Base-by-base conservation (phyloP, 306 rosid genomes). In the Purshia tridentata region DNA sequence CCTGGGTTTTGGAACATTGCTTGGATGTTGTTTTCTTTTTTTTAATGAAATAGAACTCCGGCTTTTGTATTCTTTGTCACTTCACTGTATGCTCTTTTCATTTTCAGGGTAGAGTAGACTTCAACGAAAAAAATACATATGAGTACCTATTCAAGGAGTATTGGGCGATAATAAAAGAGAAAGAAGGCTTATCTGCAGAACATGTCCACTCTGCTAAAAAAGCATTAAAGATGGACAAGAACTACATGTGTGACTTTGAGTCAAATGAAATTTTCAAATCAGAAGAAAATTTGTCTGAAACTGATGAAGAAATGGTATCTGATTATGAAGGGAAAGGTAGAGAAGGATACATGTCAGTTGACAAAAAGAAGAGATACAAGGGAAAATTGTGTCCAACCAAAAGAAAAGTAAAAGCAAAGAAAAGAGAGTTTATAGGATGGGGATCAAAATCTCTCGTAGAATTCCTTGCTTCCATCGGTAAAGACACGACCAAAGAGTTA, bases 381-480 rank as follows among this genome's bases (percentile, higher is more conserved):
- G 73, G 58, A 80, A 74, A 85, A 63, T 35, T 8, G 45, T 16
- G 44, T 40, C 6, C 58, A n/a, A 67, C 5, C 35, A 81, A 77
- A 72, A 80, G 65, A 74, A 83, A 77, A 74, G 82, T 0, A 65
- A 84, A 77, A 73, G 70, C 79, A 47, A 83, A 73, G 83, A 83
- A 78, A 76, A 82, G 52, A 37, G 88, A 88, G 65, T 89, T 86
- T 78, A 67, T 75, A 75, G 97, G 93, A 41, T 92, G 97, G 97
- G 90, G 88, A 54, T 86, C 96, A 29, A 83, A 72, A 82, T 56
- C 77, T 60, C 86, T 92, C 39, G 39, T 82, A 74, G 85, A 80
- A 37, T 92, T 92, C 82, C 96, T 92, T 81, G n/a, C 76, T 29
- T 16, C 63, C 44, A 75, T 72, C 10, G 85, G 93, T 42, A 73